These are phyloP conservation scores for Hemileia vastatrix DNA, from an alignment of 1,284 basidiomycete species.

Conservation along the genomic window DNA sequence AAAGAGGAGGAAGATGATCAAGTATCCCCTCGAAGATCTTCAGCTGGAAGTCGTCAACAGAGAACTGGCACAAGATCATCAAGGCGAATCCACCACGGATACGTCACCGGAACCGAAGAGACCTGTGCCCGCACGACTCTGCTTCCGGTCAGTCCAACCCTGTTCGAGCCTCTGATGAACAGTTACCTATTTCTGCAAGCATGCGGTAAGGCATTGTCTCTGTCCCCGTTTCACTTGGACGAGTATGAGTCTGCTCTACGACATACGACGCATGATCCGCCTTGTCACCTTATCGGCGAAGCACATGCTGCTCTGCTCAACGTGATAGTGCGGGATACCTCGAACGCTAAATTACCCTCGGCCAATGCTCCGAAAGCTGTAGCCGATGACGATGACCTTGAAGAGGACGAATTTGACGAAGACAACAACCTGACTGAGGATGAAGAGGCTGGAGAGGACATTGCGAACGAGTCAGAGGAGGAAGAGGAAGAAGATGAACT, in stretches of 20 bases:
- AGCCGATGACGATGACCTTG: too few species aligned
- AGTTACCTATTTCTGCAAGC: conserved; percentile 86
- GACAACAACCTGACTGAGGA: too few species aligned
- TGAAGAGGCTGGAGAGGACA: too few species aligned
- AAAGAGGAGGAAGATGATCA: too few species aligned
- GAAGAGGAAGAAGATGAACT: too few species aligned
- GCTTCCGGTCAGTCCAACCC: conserved; percentile 55
- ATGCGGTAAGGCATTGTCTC: conserved; percentile 71
- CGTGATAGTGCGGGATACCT: conserved; percentile 63
- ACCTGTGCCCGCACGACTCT: conserved; percentile 61
- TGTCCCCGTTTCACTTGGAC: conserved; percentile 83
- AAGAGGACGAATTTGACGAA: too few species aligned
- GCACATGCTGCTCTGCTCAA: conserved; percentile 82
- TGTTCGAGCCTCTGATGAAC: conserved; percentile 76
- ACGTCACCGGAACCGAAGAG: conserved; percentile 54
- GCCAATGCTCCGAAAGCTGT: too few species aligned
- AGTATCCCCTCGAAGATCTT: conserved; percentile 54
- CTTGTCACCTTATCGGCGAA: conserved; percentile 70
- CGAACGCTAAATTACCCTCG: too few species aligned
- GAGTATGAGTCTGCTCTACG: conserved; percentile 81
- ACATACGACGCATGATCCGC: conserved; percentile 60
- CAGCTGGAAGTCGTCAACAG: conserved; percentile 42
- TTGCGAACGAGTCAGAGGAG: too few species aligned
- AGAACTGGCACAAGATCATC: conserved; percentile 60
- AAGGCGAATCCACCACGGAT: conserved; percentile 53